These are phyloP conservation scores for Sphenostylis stenocarpa DNA, from an alignment of 306 rosid genomes.

Conservation along the genomic window DNA sequence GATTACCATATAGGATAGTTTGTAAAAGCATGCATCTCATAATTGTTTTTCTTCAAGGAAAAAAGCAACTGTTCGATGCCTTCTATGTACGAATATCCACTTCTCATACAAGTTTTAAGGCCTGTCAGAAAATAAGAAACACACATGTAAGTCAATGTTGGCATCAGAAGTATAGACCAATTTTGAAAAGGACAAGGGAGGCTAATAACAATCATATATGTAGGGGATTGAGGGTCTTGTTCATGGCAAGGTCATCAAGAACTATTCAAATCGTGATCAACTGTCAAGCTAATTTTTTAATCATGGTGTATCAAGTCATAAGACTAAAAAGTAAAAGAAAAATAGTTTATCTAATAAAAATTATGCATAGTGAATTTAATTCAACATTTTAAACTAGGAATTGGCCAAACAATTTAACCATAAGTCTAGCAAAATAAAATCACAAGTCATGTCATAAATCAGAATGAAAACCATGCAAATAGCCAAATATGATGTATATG, in stretches of 20 bases:
- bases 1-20: conserved; percentile 89
- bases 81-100: conserved; percentile 71
- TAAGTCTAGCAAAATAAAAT: background rate
- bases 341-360: background rate
- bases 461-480: background rate
- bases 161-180: background rate
- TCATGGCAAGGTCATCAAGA: background rate
- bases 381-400: background rate
- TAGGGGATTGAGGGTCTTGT: background rate
- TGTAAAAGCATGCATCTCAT: conserved; percentile 95
- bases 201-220: background rate
- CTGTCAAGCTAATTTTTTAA: background rate
- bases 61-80: conserved; percentile 79
- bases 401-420: background rate
- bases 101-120: conserved; percentile 75
- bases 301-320: background rate
- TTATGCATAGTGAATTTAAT: background rate
- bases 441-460: background rate
- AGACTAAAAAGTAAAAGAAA: background rate
- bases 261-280: background rate
- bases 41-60: conserved; percentile 62
- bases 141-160: conserved; percentile 19
- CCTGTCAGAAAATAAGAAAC: conserved; percentile 52
- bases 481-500: background rate
- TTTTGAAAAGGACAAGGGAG: background rate